phyloP scores from a whole-genome alignment of 2,329 filamentous ascomycete species.

The Emmonsiellopsis sp. region DNA sequence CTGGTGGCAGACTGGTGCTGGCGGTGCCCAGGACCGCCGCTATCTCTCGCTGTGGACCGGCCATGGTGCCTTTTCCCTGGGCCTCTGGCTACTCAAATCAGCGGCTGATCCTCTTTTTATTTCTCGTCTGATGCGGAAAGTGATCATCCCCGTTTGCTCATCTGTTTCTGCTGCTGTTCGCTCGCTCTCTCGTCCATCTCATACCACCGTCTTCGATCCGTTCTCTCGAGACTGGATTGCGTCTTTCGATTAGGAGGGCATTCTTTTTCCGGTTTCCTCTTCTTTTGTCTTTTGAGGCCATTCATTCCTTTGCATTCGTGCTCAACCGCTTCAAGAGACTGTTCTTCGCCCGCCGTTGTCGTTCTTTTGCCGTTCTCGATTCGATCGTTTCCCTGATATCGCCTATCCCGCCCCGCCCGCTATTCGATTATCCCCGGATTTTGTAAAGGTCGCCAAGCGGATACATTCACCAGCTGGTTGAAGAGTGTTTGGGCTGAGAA shows the following conservation, averaged over 20 bases:
- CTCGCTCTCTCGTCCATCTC: neutral
- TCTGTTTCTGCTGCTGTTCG: neutral
- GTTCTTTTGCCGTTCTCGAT: neutral
- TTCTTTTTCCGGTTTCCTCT: neutral
- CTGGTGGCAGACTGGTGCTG: too few species aligned
- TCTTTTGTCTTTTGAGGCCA: neutral
- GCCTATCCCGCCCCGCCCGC: neutral
- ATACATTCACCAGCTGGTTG: neutral
- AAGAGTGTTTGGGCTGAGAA: neutral
- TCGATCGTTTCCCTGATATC: neutral
- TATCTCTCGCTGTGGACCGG: too few species aligned
- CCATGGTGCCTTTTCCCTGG: too few species aligned
- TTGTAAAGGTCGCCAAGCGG: neutral
- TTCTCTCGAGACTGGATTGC: neutral
- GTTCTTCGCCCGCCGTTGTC: neutral
- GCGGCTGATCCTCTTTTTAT: neutral
- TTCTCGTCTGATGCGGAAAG: neutral
- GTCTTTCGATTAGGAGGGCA: neutral
- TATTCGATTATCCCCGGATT: too few species aligned
- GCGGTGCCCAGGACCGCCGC: too few species aligned
- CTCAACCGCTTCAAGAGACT: neutral
- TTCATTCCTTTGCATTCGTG: conserved; percentile 2
- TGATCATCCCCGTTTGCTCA: neutral
- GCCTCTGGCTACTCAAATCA: neutral
- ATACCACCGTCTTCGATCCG: neutral